Conservation (phyloP, 2,329 filamentous ascomycete species). For the Colletotrichum caudatum region DNA sequence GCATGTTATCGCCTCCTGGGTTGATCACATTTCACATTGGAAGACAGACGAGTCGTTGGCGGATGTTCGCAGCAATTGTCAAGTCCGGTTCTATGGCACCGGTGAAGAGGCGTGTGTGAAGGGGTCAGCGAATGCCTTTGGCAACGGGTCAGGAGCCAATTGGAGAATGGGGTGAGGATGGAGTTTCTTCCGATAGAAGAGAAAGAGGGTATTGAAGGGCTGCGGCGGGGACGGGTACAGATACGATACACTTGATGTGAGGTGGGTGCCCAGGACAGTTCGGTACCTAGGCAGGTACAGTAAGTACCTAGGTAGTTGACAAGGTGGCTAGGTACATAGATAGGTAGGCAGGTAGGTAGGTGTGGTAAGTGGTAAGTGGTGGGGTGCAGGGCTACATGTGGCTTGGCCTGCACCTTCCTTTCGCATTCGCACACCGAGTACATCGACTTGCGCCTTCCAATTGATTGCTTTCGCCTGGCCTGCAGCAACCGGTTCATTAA, state of each 20-base stretch:
- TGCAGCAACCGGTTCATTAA: constrained; percentile 7
- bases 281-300: no score
- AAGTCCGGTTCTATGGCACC: constrained; percentile 41
- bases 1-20: constrained; percentile 6
- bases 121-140: constrained; percentile 27
- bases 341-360: no score
- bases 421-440: background rate
- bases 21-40: constrained; percentile 38
- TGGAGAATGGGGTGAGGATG: constrained; percentile 16
- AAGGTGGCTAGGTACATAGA: no score
- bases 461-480: constrained; percentile 12
- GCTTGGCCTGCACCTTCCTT: background rate
- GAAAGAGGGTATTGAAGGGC: background rate
- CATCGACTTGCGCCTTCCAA: background rate
- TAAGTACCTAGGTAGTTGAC: no score
- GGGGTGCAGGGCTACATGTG: background rate
- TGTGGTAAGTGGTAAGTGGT: background rate
- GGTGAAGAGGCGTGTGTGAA: constrained; percentile 32
- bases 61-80: constrained; percentile 39
- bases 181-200: constrained; percentile 21
- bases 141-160: constrained; percentile 21
- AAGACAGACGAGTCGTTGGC: constrained; percentile 29
- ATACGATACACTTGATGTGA: no score
- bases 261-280: no score
- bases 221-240: background rate